A percentile compares a stretch with the other conserved stretches of the same genome.
phyloP scores from a whole-genome alignment of 2,329 filamentous ascomycete genomes.

The Bipolaris gigantea region DNA sequence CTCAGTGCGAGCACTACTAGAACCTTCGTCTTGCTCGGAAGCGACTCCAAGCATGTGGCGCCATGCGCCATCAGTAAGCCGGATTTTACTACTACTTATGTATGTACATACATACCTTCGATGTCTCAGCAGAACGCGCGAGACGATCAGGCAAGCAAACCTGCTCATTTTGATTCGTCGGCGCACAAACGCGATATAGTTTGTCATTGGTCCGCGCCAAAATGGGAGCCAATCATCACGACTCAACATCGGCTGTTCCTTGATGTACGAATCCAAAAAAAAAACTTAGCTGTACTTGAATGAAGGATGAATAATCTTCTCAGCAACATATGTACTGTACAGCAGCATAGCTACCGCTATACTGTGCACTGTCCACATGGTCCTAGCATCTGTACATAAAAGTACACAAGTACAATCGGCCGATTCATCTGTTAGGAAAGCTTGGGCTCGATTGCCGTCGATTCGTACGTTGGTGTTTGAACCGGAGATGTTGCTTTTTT shows the following conservation, averaged over 20 bases:
- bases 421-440: background rate
- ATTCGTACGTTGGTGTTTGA: background rate
- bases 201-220: slow-evolving; percentile 6
- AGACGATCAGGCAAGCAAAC: background rate
- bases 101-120: too few species aligned
- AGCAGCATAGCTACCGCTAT: background rate
- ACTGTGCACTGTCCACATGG: background rate
- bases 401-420: background rate
- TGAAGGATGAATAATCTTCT: background rate
- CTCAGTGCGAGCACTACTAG: background rate
- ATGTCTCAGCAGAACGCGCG: background rate
- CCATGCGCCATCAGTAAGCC: background rate
- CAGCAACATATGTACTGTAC: background rate
- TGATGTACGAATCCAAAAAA: background rate
- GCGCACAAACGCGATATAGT: background rate
- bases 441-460: background rate
- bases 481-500: background rate
- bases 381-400: background rate
- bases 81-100: background rate
- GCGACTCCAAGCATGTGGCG: background rate
- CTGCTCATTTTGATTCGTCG: background rate
- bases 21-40: background rate
- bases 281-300: background rate
- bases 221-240: background rate
- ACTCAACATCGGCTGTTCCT: background rate